phyloP scores from a whole-genome alignment of 257 asterid genomes.

The Phtheirospermum japonicum region DNA sequence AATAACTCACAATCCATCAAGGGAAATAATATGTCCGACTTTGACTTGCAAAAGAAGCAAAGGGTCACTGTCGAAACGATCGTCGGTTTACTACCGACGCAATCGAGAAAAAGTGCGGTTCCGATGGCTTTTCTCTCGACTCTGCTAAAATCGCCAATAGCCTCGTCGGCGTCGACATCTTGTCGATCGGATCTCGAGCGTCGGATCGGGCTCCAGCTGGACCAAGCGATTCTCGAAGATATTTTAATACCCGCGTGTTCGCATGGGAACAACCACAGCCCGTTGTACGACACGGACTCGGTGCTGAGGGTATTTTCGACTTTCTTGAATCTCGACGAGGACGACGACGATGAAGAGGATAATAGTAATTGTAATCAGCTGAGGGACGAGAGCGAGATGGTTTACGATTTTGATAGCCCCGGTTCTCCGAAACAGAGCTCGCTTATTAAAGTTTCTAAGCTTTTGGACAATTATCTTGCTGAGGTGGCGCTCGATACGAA shows the following conservation, averaged over 20 bases:
- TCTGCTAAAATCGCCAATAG: conserved; percentile 64
- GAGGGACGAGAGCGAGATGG: conserved; percentile 74
- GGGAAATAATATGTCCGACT: conserved; percentile 41
- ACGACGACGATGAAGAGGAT: conserved; percentile 78
- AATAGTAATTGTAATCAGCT: not conserved
- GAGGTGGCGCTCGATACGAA: conserved; percentile 80
- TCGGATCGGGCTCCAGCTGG: conserved; percentile 80
- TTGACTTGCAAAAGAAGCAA: conserved; percentile 64
- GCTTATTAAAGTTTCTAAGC: conserved; percentile 71
- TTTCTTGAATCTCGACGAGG: conserved; percentile 83
- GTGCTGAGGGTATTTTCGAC: conserved; percentile 74
- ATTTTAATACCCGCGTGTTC: conserved; percentile 63
- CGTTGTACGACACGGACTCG: conserved; percentile 67
- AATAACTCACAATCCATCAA: conserved; percentile 52
- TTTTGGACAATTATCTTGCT: conserved; percentile 76
- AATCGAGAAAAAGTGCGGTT: conserved; percentile 74
- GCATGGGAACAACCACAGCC: conserved; percentile 55
- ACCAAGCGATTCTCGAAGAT: conserved; percentile 93
- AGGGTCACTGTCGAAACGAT: conserved; percentile 64
- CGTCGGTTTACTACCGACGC: conserved; percentile 62
- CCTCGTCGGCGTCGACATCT: conserved; percentile 61
- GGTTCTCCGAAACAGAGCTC: conserved; percentile 94
- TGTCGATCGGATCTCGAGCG: conserved; percentile 90
- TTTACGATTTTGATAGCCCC: conserved; percentile 76
- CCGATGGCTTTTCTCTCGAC: conserved; percentile 91